Conservation (phyloP, 2,329 filamentous ascomycete species). For the Tolypocladium inflatum region DNA sequence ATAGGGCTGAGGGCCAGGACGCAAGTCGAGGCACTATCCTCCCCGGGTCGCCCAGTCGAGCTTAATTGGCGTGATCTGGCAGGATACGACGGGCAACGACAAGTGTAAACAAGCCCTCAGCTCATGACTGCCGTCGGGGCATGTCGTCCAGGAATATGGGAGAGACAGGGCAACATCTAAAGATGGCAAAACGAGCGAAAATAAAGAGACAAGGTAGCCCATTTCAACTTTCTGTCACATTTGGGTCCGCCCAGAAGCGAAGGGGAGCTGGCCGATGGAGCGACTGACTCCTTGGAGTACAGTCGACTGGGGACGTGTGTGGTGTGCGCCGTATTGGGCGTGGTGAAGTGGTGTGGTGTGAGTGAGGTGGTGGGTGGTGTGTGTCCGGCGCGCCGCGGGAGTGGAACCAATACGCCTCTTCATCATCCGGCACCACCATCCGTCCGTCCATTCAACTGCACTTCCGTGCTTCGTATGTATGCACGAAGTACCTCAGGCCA, state of each 20-base stretch:
- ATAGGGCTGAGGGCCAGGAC: not conserved
- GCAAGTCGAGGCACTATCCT: not conserved
- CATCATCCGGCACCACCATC: not conserved
- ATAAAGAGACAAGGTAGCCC: not conserved
- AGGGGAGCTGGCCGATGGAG: not conserved
- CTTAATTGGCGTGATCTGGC: not conserved
- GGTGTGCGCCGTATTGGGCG: not conserved
- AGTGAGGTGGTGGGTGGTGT: not conserved
- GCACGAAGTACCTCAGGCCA: not conserved
- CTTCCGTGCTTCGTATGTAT: not conserved
- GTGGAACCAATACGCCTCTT: not conserved
- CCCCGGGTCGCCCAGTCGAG: not conserved
- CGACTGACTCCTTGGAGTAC: not conserved
- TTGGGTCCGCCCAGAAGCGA: not conserved
- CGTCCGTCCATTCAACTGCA: not conserved
- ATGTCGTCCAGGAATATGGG: not conserved
- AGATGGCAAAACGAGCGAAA: not conserved
- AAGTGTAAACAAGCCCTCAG: not conserved
- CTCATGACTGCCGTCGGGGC: not conserved
- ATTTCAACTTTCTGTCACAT: constrained; percentile 1
- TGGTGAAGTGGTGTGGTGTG: not conserved
- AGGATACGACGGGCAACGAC: not conserved
- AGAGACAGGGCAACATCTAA: not conserved
- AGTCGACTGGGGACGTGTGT: not conserved
- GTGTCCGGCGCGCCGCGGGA: not conserved